Evolutionary conservation across 2,329 filamentous ascomycete species (phyloP), one percentile per base, ranked within the genome.

Genomic region (Paecilomyces fulvus): DNA sequence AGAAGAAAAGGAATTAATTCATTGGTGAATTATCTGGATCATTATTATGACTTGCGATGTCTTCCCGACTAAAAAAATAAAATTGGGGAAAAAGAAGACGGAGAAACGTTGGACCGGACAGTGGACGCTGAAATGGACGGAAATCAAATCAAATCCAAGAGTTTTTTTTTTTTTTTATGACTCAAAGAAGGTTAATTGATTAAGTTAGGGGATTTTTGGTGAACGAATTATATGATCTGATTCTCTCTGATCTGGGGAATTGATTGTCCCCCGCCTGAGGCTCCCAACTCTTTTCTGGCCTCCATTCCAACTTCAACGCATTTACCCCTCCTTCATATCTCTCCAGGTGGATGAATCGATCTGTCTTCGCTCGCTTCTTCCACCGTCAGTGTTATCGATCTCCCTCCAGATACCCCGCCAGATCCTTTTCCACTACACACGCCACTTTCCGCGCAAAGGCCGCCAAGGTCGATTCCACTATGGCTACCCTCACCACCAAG

Each of bases 401-500:
- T 20, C 37, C 33, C 12, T 37, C 33, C 73, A 64, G 63, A 51
- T 59, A 59, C 58, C 62, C 58, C 58, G 60, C 67, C 61, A 72
- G 72, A 71, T 63, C 62, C 58, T 78, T 80, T 64, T 73, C 73
- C 56, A 65, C 65, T 60, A 71, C 71, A 51, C 55, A 67, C 56
- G 73, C 67, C 67, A 69, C 65, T 55, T 63, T 60, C 61, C 67
- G 54, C 62, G 56, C 61, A 58, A 51, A 70, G 61, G 60, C 65
- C 55, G 63, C 64, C 58, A 73, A 71, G 56, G 62, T 64, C 58
- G 67, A 69, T 60, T 59, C 69, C 62, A 75, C 59, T 60, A 84
- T 84, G 81, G 75, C 82, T 55, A 80, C 81, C 58, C 79, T 81
- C 56, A 94, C 89, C 63, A 95, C 91, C 58, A 85, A 90, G 70